phyloP scores from a whole-genome alignment of 768 basidiomycete genomes.

The Naganishia vaughanmartiniae region DNA sequence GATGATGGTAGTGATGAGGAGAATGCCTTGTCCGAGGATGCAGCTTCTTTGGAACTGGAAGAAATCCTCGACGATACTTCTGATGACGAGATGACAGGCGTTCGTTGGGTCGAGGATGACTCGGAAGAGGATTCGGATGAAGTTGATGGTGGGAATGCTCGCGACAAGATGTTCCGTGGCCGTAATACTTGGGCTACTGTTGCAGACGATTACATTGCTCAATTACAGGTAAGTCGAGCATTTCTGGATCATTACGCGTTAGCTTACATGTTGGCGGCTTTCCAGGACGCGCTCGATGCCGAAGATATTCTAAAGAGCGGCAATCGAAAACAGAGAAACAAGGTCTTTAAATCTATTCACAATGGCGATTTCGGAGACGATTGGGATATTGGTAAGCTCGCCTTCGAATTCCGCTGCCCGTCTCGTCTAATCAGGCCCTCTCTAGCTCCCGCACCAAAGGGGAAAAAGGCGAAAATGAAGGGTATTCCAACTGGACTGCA shows the following conservation, averaged over 20 bases:
- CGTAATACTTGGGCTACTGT: conserved; percentile 56
- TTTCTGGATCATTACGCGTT: background rate
- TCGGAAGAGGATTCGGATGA: conserved; percentile 42
- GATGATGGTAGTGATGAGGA: conserved; percentile 14
- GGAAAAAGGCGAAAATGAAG: conserved; percentile 56
- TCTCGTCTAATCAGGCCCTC: conserved; percentile 16
- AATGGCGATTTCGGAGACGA: conserved; percentile 57
- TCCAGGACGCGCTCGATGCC: conserved; percentile 62
- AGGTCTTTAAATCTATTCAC: conserved; percentile 62
- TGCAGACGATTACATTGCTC: conserved; percentile 60
- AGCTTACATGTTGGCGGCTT: too few relatives aligned
- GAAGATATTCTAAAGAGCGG: conserved; percentile 58
- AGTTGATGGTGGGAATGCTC: conserved; percentile 46
- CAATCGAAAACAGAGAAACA: conserved; percentile 58
- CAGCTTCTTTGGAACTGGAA: conserved; percentile 16
- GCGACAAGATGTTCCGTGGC: conserved; percentile 44
- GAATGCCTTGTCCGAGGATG: conserved; percentile 17
- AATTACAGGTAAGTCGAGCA: conserved; percentile 35
- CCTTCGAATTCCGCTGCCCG: background rate
- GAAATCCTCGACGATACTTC: conserved; percentile 26
- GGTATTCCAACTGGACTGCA: conserved; percentile 61
- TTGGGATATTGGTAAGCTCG: conserved; percentile 29
- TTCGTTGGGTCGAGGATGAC: conserved; percentile 32
- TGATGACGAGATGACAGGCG: conserved; percentile 33
- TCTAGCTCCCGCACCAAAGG: conserved; percentile 39